phyloP scores from a whole-genome alignment of 108 stramenopile species.

The Skeletonema marinoi region DNA sequence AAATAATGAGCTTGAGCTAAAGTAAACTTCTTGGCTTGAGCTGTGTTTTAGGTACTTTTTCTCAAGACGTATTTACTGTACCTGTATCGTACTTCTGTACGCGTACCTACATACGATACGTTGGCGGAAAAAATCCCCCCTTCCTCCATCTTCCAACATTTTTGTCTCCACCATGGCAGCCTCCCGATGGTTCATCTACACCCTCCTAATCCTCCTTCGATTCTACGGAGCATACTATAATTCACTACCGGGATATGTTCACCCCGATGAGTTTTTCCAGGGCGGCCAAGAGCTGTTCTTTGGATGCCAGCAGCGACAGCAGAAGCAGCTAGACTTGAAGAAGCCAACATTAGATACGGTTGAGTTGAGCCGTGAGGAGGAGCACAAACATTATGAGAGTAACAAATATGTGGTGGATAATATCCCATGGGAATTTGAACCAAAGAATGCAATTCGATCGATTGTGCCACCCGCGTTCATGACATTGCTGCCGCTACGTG shows the following conservation, averaged over 20 bases:
- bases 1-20: too few relatives aligned
- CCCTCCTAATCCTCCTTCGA: constrained; percentile 35
- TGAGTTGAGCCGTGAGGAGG: not conserved
- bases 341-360: not conserved
- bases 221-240: constrained; percentile 40
- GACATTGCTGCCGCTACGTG: constrained; percentile 63
- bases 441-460: constrained; percentile 74
- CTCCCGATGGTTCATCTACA: constrained; percentile 31
- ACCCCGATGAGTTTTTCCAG: constrained; percentile 90
- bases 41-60: too few relatives aligned
- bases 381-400: not conserved
- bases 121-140: too few relatives aligned
- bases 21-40: too few relatives aligned
- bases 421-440: constrained; percentile 81
- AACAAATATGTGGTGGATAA: constrained; percentile 19
- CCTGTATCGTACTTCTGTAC: too few relatives aligned
- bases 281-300: constrained; percentile 82
- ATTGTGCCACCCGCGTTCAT: constrained; percentile 70
- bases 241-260: constrained; percentile 68
- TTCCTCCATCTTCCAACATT: too few relatives aligned
- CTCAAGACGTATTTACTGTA: too few relatives aligned
- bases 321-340: not conserved
- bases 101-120: too few relatives aligned
- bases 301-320: constrained; percentile 38
- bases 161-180: not conserved